Percentiles rank a stretch among this genome's conserved stretches.
Evolutionary conservation across 2,329 filamentous ascomycete genomes (phyloP).

Genomic region (Cryphonectria radicalis): DNA sequence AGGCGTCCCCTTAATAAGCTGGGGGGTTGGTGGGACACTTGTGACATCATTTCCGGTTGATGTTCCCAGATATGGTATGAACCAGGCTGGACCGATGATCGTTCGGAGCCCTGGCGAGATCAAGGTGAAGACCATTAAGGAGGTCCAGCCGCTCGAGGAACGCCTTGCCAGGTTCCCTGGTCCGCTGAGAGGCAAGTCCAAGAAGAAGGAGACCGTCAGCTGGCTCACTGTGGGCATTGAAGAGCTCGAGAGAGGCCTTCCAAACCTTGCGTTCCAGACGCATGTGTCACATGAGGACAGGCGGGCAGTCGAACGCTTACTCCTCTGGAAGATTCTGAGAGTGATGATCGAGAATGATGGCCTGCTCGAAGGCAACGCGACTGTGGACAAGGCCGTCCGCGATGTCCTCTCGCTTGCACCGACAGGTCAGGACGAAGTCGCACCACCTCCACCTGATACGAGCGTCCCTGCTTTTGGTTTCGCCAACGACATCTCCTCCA

Average conservation of each 20-base stretch:
- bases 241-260: constrained; percentile 65
- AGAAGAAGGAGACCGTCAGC: constrained; percentile 88
- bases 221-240: constrained; percentile 84
- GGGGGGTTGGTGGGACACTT: constrained; percentile 84
- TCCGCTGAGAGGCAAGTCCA: constrained; percentile 83
- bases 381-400: constrained; percentile 75
- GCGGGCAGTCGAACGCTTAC: constrained; percentile 74
- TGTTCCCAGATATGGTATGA: constrained; percentile 82
- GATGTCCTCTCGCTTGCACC: constrained; percentile 70
- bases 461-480: constrained; percentile 30
- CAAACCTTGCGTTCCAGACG: constrained; percentile 52
- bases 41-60: constrained; percentile 88
- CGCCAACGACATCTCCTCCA: constrained; percentile 33
- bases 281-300: constrained; percentile 66
- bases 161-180: constrained; percentile 83
- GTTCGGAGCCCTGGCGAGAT: constrained; percentile 83
- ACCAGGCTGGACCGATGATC: constrained; percentile 73
- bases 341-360: constrained; percentile 88
- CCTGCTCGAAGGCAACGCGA: constrained; percentile 70
- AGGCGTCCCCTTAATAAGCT: constrained; percentile 82
- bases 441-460: constrained; percentile 33
- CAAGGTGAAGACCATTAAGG: constrained; percentile 74
- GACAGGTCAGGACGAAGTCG: constrained; percentile 37
- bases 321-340: constrained; percentile 86
- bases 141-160: constrained; percentile 72